Percentiles rank a stretch among this genome's conserved stretches.
phyloP scores from a whole-genome alignment of 257 asterid species.

The Nicotiana tomentosiformis region DNA sequence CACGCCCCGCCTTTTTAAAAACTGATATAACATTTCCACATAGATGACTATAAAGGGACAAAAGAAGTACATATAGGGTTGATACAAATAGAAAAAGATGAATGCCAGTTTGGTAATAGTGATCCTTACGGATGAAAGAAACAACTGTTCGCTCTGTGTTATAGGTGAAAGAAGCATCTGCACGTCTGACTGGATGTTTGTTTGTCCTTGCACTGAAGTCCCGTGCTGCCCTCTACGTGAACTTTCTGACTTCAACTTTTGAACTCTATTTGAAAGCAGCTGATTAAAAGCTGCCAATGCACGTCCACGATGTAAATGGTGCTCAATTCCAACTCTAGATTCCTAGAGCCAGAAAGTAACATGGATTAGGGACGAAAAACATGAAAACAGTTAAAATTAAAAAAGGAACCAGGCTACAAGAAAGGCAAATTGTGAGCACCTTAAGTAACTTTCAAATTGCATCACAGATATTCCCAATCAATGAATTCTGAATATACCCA shows the following conservation, averaged over 20 bases:
- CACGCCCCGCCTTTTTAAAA: too few relatives aligned
- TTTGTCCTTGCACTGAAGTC: constrained; percentile 49
- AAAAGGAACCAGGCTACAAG: neutral
- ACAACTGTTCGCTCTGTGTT: constrained; percentile 66
- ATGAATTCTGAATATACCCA: neutral
- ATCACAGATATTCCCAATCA: neutral
- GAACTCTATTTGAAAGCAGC: constrained; percentile 69
- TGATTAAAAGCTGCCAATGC: constrained; percentile 81
- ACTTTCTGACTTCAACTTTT: constrained; percentile 52
- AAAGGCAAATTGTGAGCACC: neutral
- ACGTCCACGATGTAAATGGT: constrained; percentile 97
- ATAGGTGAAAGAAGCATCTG: constrained; percentile 72
- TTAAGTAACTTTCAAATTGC: neutral
- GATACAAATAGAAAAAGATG: neutral
- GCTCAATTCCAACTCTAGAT: constrained; percentile 83
- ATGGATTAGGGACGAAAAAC: neutral
- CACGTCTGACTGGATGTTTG: constrained; percentile 72
- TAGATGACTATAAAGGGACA: neutral
- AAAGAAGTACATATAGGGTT: neutral
- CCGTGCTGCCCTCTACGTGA: constrained; percentile 45
- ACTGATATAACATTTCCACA: neutral
- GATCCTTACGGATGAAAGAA: constrained; percentile 79
- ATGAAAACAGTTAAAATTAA: neutral
- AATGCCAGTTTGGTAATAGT: neutral
- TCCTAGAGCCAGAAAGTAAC: constrained; percentile 49